A percentile compares a stretch with the other conserved stretches of the same genome.
Evolutionary conservation across 2,329 filamentous ascomycete species (phyloP).

Genomic region (Cadophora luteo-olivacea): DNA sequence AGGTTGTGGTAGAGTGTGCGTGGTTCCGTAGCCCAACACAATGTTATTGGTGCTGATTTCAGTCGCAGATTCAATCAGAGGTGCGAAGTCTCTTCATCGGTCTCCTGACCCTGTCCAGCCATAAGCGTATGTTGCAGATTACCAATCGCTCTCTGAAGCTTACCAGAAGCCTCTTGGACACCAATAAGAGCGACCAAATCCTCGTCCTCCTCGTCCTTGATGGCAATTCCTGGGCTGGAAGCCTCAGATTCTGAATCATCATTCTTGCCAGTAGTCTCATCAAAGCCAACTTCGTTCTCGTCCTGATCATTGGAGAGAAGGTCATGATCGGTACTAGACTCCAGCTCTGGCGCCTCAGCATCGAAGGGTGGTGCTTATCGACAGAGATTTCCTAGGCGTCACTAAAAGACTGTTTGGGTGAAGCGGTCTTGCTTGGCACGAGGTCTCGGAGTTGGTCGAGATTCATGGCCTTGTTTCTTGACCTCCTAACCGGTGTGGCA

Average conservation of each 20-base stretch:
- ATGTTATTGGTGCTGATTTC: background rate
- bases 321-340: background rate
- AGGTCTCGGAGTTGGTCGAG: background rate
- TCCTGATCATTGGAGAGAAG: background rate
- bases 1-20: background rate
- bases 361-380: background rate
- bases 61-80: background rate
- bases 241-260: background rate
- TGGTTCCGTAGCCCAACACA: background rate
- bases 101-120: background rate
- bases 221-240: background rate
- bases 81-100: background rate
- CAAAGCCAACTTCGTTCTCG: background rate
- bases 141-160: background rate
- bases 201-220: background rate
- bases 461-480: background rate
- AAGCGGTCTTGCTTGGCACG: background rate
- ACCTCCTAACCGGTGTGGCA: background rate
- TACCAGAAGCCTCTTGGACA: background rate
- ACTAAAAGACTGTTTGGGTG: background rate
- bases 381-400: background rate
- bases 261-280: background rate
- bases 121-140: background rate
- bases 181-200: background rate
- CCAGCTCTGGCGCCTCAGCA: background rate